phyloP scores from a whole-genome alignment of 768 basidiomycete genomes.

The Gelatoporia subvermispora region DNA sequence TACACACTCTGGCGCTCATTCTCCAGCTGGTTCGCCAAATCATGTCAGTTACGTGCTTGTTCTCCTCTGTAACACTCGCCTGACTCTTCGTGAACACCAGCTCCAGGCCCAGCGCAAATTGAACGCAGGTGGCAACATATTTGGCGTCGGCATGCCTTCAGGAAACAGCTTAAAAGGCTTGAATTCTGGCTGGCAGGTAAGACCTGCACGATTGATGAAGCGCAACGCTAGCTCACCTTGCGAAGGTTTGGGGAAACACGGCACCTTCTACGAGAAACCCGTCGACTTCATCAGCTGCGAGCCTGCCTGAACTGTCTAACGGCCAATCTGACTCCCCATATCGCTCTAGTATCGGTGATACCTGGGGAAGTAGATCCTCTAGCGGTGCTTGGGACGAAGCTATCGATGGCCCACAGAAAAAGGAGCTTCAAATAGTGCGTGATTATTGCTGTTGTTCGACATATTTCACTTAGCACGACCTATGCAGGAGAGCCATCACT shows the following conservation, averaged over 20 bases:
- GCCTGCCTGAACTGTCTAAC: conserved; percentile 43
- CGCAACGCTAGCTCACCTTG: conserved; percentile 8
- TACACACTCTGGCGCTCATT: conserved; percentile 57
- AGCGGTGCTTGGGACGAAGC: conserved; percentile 61
- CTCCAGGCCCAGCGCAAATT: conserved; percentile 33
- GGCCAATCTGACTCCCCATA: conserved; percentile 42
- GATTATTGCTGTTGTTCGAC: background rate
- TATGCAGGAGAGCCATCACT: background rate
- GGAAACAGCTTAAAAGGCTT: conserved; percentile 45
- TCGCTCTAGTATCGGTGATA: conserved; percentile 43
- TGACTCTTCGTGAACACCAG: background rate
- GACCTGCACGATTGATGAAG: conserved; percentile 16
- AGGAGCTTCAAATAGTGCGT: conserved; percentile 48
- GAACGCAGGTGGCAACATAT: conserved; percentile 42
- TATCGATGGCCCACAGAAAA: conserved; percentile 42
- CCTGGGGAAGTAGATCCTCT: conserved; percentile 48
- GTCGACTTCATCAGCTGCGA: conserved; percentile 56
- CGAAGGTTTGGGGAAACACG: conserved; percentile 56
- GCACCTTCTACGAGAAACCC: conserved; percentile 51
- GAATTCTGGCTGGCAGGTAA: conserved; percentile 65
- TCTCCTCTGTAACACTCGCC: background rate
- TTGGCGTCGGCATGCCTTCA: conserved; percentile 47
- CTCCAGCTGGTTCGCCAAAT: conserved; percentile 55
- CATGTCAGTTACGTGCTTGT: conserved; percentile 38
- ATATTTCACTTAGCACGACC: background rate